Evolutionary conservation across 495 filamentous ascomycete genomes (phyloP).

Genomic region (Aspergillus kassunensis): DNA sequence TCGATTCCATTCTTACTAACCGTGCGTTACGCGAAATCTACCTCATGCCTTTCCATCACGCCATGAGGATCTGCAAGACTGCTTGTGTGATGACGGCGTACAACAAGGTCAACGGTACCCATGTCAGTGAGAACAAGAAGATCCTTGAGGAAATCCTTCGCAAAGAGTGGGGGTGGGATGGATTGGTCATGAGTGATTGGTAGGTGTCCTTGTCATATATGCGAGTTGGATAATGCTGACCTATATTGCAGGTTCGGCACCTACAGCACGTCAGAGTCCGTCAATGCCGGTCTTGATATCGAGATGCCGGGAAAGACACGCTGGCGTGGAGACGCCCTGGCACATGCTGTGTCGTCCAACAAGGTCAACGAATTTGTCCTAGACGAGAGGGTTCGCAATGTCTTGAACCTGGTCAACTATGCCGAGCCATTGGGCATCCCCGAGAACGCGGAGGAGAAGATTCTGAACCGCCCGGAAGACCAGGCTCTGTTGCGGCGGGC

Average conservation of each 20-base stretch:
- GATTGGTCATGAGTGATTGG: constrained; percentile 70
- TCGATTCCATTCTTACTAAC: constrained; percentile 62
- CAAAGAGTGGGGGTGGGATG: constrained; percentile 68
- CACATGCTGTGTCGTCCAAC: constrained; percentile 54
- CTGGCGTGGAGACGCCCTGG: constrained; percentile 59
- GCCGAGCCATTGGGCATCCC: constrained; percentile 59
- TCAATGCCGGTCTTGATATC: constrained; percentile 66
- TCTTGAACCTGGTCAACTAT: constrained; percentile 61
- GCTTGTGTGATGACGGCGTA: constrained; percentile 73
- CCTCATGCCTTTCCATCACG: constrained; percentile 68
- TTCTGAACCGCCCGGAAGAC: constrained; percentile 62
- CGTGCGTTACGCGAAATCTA: constrained; percentile 77
- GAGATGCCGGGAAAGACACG: constrained; percentile 71
- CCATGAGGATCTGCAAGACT: constrained; percentile 58
- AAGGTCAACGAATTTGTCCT: constrained; percentile 56
- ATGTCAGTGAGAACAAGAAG: constrained; percentile 62
- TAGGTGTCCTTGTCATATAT: constrained; percentile 27
- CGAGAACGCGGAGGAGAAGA: constrained; percentile 54
- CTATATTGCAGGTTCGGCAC: constrained; percentile 48
- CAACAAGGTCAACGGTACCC: constrained; percentile 68
- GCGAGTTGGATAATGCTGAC: background rate
- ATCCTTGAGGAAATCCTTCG: constrained; percentile 62
- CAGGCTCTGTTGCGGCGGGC: constrained; percentile 62
- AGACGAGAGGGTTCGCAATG: constrained; percentile 58
- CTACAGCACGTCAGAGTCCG: constrained; percentile 63